Evolutionary conservation across 1,139 yeast species (phyloP), one percentile per base, ranked within the genome.

Genomic region (Oligophagozyma castellii): DNA sequence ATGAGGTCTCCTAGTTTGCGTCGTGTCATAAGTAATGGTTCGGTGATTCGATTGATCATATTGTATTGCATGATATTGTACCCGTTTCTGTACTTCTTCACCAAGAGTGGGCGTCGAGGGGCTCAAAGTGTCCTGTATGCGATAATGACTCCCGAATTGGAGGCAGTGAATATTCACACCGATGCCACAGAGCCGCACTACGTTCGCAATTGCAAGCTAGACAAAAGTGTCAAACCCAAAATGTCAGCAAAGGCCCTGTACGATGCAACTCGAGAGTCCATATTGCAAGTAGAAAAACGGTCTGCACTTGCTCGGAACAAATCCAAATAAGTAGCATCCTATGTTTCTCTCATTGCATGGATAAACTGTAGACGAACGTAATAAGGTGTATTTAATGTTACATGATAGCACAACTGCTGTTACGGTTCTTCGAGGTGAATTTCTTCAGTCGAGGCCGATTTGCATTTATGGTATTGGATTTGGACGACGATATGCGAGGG

Each of bases 1-100:
- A 79, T 81, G 76, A 66, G 96, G 43, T 73, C 93, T 2, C 80
- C 93, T 2, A 73, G 92, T 21, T 76, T 89, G 27, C 71, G 93
- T 43, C 66, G 95, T 35, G 72, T 76, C 28, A 38, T 80, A 7
- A 73, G 93, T 7, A 64, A 80, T 57, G 96, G 98, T 0, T 62
- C 80, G 0, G 43, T 89, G 2, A 55, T 68, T 51, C 92, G 95
- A 1, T 60, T 89, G 28, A 15, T 77, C 1, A 16, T 75, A 3
- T 11, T 69, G 1, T 89, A 89, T 52, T 42, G 52, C 21, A 37
- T 83, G 22, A 4, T 84, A 2, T 37, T 78, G 28, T 80, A 74
- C 59, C 98, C 98, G 3, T 29, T 89, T 0, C 72, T 86, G 68
- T 86, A 81, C 74, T 44, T 89, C 11, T 62, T 86, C 31, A 61